phyloP scores from a whole-genome alignment of 352 stramenopile genomes.

The Pythium pyrilobum region DNA sequence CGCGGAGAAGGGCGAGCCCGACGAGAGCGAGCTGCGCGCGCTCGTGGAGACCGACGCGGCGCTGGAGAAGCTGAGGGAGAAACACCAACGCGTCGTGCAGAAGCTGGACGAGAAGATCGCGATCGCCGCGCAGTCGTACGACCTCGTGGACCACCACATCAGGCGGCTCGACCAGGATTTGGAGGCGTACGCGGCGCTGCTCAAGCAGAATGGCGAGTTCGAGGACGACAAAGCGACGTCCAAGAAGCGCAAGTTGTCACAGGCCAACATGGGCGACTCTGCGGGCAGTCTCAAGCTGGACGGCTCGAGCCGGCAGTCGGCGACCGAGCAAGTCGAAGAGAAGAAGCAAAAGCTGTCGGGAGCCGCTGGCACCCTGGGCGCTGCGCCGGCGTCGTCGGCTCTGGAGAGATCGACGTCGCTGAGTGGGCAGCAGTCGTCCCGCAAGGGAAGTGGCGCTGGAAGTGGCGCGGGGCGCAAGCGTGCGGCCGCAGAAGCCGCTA shows the following conservation, averaged over 20 bases:
- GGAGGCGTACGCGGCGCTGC: slow-evolving; percentile 59
- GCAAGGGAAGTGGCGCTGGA: slow-evolving; percentile 8
- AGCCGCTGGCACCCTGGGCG: not conserved
- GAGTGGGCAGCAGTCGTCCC: not conserved
- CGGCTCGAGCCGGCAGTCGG: not conserved
- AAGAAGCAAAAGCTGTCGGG: slow-evolving; percentile 18
- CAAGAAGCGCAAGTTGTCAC: slow-evolving; percentile 41
- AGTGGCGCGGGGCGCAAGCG: slow-evolving; percentile 39
- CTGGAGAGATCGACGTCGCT: not conserved
- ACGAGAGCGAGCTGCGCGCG: slow-evolving; percentile 54
- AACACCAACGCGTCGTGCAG: slow-evolving; percentile 69
- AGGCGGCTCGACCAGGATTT: slow-evolving; percentile 72
- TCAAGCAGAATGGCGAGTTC: slow-evolving; percentile 77
- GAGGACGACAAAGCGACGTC: slow-evolving; percentile 63
- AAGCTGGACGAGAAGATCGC: slow-evolving; percentile 87
- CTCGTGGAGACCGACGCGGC: slow-evolving; percentile 57
- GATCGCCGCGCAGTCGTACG: slow-evolving; percentile 82
- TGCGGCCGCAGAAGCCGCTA: slow-evolving; percentile 10
- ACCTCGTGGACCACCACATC: slow-evolving; percentile 86
- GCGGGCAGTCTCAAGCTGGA: not conserved
- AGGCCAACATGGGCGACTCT: not conserved
- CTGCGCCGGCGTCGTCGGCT: not conserved
- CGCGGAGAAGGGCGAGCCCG: slow-evolving; percentile 36
- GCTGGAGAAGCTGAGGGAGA: slow-evolving; percentile 39
- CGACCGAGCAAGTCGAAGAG: not conserved